Percentiles rank a stretch among this genome's conserved stretches.
Evolutionary conservation across 805 yeast species (phyloP).

Genomic region (Monosporozyma siamensis): DNA sequence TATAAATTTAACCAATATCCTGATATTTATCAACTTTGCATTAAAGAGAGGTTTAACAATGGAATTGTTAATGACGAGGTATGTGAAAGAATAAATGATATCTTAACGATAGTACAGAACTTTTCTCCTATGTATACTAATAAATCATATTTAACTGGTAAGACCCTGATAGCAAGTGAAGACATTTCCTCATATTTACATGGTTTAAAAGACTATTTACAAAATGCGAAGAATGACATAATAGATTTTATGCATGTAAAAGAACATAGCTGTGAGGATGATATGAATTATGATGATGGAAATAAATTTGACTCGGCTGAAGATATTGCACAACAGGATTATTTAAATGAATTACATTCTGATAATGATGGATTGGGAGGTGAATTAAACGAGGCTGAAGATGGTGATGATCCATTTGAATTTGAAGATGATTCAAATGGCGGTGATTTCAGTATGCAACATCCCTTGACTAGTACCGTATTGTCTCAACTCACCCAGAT

Average conservation of each 20-base stretch:
- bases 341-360: conserved; percentile 15
- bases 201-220: background rate
- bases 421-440: conserved; percentile 3
- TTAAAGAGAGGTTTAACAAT: too few relatives aligned
- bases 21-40: background rate
- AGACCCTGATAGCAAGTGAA: too few relatives aligned
- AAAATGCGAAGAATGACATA: too few relatives aligned
- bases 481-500: too few relatives aligned
- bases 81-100: background rate
- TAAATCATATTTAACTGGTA: background rate
- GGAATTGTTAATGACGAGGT: too few relatives aligned
- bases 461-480: too few relatives aligned
- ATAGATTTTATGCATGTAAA: background rate
- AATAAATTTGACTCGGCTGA: conserved; percentile 4
- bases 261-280: too few relatives aligned
- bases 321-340: conserved; percentile 18
- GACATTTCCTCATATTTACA: background rate
- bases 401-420: conserved; percentile 6
- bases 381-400: too few relatives aligned
- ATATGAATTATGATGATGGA: background rate
- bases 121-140: background rate
- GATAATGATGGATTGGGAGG: conserved; percentile 12
- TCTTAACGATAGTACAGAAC: background rate
- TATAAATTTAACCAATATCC: conserved; percentile 9
- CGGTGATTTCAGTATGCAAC: too few relatives aligned